Base-by-base conservation (phyloP, 2,329 filamentous ascomycete species). In the Verticillium alfalfae region DNA sequence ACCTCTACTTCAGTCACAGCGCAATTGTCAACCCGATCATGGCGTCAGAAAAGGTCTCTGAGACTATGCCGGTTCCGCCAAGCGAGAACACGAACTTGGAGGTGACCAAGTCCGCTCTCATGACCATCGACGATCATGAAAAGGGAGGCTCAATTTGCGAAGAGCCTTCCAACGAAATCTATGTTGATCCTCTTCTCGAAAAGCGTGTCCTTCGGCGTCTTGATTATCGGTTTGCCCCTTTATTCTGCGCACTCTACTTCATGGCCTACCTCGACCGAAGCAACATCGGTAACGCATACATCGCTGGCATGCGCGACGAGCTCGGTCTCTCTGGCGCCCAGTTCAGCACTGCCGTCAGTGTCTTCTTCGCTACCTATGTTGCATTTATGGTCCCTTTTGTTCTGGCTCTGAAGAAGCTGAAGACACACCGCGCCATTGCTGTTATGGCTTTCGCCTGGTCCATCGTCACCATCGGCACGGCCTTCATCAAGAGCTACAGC, bases 361-460 rank as follows among this genome's bases (percentile, higher is more conserved):
- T 83, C 60, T 87, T 87, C 72, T 88, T 86, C 68, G 78, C 87
- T 66, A 80, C 80, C 10, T 88, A 88, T 68, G 86, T 88, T 60
- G 57, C 86, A 45, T 85, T 86, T 66, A 79, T 86, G 68, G 84
- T 88, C 39, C 84, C 86, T 0, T 79, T 45, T 2, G 60, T 62
- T n/a, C 39, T 65, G 9, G 58, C 62, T 5, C 34, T 60, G 38
- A 56, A 39, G 8, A 58, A 52, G 49, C 13, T 63, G 18, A 62
- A 59, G 38, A 41, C 58, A 15, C 16, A 60, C 34, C 34, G 61
- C 9, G 61, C 60, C 22, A 59, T 63, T 52, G 38, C 59, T n/a
- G 41, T 59, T n/a, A 61, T 63, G 56, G 55, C 54, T n/a, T 56
- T 57, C 26, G 61, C 41, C 9, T 64, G 63, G 63, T 58, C 54